Base-by-base conservation (phyloP, 2,329 filamentous ascomycete species). In the Aspergillus thermomutatus region DNA sequence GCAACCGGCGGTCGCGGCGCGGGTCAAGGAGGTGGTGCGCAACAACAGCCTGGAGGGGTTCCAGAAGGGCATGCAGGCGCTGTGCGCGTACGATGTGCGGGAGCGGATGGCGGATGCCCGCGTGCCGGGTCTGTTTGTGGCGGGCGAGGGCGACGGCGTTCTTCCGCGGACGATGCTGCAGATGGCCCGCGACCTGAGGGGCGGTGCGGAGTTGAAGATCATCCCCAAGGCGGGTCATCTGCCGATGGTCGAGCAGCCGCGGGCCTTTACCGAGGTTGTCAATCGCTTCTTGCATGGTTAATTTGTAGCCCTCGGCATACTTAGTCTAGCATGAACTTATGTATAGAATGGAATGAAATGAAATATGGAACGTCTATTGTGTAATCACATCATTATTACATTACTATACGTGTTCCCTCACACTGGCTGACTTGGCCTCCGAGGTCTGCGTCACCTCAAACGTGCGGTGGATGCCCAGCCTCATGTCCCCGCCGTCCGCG, bases 141-240 rank as follows among this genome's bases (percentile, higher is more conserved):
- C 87, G 0, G 91, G 91, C 1, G 85, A 86, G 14, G 82, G 81
- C 0, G 91, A 95, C 67, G 91, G 86, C 0, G 87, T 88, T 1
- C 69, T 96, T 53, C 89, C 90, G 0, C 86, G 87, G 76, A 88
- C 87, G 3, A 95, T 96, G 90, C 85, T 87, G 53, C 85, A 85
- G 14, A 91, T 92, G 81, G 84, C 81, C 54, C 79, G 74, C 0
- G 70, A 77, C 19, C 71, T 91, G 45, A 87, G 87, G 9, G 69
- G 72, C 0, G 83, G 82, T 0, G 82, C 81, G 0, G 80, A 84
- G 57, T 80, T 92, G 62, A 84, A 82, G 69, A 73, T 89, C 56
- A 83, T 95, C 9, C 83, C 89, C 0, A 77, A 81, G 8, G 86
- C 90, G 0, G 91, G 91, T 0, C 91, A 96, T 77, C 74, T 96